A percentile compares a stretch with the other conserved stretches of the same genome.
These are phyloP conservation scores for Neospora caninum DNA, from an alignment of 169 alveolate species.

Conservation along the genomic window DNA sequence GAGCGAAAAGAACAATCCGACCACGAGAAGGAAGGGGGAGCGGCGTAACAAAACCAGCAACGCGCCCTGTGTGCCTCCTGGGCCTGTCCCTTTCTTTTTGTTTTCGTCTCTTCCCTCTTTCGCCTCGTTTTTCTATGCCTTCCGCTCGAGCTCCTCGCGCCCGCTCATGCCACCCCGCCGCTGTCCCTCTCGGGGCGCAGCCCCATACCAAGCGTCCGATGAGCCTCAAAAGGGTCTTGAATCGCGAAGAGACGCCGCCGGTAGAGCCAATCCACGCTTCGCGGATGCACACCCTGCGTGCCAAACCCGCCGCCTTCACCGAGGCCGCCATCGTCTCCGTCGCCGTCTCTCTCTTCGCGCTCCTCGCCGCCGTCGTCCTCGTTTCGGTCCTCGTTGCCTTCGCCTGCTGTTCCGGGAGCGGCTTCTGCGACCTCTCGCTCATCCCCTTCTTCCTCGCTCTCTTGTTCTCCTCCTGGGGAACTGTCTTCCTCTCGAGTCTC, in stretches of 20 bases:
- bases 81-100: too few species aligned
- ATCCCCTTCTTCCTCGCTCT: neutral
- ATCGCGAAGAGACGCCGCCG: neutral
- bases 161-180: neutral
- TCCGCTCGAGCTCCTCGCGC: too few species aligned
- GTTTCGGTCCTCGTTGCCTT: neutral
- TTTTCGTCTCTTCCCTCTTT: neutral
- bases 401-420: neutral
- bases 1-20: too few species aligned
- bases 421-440: neutral
- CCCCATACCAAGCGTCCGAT: conserved; percentile 8
- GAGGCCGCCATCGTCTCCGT: neutral
- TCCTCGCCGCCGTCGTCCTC: neutral
- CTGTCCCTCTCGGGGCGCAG: neutral
- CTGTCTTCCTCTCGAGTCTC: neutral
- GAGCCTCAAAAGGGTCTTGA: conserved; percentile 45
- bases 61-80: too few species aligned
- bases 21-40: too few species aligned
- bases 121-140: too few species aligned
- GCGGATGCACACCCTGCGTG: neutral
- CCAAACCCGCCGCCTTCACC: neutral
- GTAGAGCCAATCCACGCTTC: conserved; percentile 21
- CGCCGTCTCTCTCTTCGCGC: neutral
- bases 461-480: neutral
- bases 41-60: too few species aligned